Percentiles rank a stretch among this genome's conserved stretches.
Conservation (phyloP, 805 yeast species). For the Kluyveromyces lactis region DNA sequence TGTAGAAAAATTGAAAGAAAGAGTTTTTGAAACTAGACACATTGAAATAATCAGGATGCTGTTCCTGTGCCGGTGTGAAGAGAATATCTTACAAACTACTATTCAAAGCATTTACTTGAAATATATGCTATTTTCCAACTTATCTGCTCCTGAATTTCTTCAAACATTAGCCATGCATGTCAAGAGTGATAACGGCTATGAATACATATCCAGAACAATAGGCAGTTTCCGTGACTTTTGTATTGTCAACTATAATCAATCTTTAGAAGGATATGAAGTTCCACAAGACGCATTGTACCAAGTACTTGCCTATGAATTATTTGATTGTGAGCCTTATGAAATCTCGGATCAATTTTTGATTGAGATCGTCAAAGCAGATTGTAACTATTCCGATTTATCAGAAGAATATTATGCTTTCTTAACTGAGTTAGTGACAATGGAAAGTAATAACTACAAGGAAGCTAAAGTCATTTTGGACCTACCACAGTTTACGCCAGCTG, state of each 20-base stretch:
- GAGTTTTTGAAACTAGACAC: conserved; percentile 20
- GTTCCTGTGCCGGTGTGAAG: conserved; percentile 38
- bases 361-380: conserved; percentile 22
- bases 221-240: conserved; percentile 33
- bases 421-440: conserved; percentile 18
- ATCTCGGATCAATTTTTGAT: conserved; percentile 16
- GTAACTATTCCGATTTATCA: conserved; percentile 6
- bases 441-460: conserved; percentile 15
- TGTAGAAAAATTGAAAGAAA: conserved; percentile 22
- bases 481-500: conserved; percentile 17
- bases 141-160: conserved; percentile 21
- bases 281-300: conserved; percentile 14
- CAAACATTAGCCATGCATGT: conserved; percentile 34
- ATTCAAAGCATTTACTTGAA: conserved; percentile 45
- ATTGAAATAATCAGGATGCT: conserved; percentile 27
- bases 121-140: conserved; percentile 33
- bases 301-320: conserved; percentile 20
- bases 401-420: conserved; percentile 19
- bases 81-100: conserved; percentile 42
- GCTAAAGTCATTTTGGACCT: conserved; percentile 17
- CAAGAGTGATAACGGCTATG: conserved; percentile 19
- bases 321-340: conserved; percentile 10
- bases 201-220: conserved; percentile 28
- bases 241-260: conserved; percentile 28
- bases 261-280: conserved; percentile 4